These are phyloP conservation scores for Psilocybe sp. DNA, from an alignment of 768 basidiomycete species.

Conservation along the genomic window DNA sequence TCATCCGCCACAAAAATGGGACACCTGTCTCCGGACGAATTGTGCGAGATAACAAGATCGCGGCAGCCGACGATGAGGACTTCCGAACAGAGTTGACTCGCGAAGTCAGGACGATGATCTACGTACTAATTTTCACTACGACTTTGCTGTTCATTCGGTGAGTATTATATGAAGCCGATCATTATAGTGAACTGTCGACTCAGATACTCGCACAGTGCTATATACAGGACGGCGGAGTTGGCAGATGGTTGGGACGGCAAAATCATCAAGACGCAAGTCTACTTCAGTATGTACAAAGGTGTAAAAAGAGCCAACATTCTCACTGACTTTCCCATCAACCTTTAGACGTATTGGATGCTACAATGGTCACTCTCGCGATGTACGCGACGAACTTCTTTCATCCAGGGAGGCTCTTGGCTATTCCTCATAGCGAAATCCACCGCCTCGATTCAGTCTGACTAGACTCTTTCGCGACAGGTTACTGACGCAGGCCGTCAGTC, in stretches of 20 bases:
- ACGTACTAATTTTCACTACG: conserved; percentile 10
- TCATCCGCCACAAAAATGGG: conserved; percentile 34
- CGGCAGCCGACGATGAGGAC: not conserved
- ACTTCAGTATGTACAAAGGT: conserved; percentile 16
- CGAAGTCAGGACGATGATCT: conserved; percentile 8
- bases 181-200: not conserved
- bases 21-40: not conserved
- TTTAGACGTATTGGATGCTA: conserved; percentile 18
- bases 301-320: too few species aligned
- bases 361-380: conserved; percentile 29
- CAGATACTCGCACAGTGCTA: conserved; percentile 21
- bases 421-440: too few species aligned
- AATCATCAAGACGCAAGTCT: conserved; percentile 35
- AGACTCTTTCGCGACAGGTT: too few species aligned
- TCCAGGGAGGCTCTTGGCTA: conserved; percentile 12
- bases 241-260: conserved; percentile 38
- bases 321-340: too few species aligned
- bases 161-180: not conserved
- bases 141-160: conserved; percentile 16
- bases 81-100: conserved; percentile 6
- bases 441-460: too few species aligned
- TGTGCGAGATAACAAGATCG: not conserved
- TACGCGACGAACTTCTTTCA: conserved; percentile 26
- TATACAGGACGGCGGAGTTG: conserved; percentile 42
- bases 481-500: too few species aligned